phyloP scores from a whole-genome alignment of 192 early-diverging fungal species.

The Dissophora globulifera region DNA sequence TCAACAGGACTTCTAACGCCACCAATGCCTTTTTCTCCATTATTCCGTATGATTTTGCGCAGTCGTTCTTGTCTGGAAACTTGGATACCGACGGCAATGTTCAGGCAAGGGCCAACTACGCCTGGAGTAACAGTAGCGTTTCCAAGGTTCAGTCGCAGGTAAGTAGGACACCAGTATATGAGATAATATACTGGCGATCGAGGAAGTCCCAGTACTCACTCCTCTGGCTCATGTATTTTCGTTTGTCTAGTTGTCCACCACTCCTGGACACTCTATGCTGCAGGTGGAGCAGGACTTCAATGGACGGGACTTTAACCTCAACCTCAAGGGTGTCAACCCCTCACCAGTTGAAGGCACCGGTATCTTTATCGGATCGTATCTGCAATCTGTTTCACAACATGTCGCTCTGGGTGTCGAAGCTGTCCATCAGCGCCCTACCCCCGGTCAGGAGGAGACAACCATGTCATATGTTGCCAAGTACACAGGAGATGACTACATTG shows the following conservation, averaged over 20 bases:
- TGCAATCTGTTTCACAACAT: conserved; percentile 90
- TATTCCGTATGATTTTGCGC: neutral
- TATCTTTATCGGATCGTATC: conserved; percentile 86
- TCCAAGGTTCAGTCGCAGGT: conserved; percentile 73
- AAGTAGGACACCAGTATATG: conserved; percentile 4
- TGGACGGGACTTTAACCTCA: conserved; percentile 90
- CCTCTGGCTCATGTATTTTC: neutral
- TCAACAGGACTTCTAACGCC: no score
- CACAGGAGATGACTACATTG: conserved; percentile 73
- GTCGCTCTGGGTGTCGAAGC: conserved; percentile 89
- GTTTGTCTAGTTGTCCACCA: conserved; percentile 65
- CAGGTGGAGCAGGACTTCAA: conserved; percentile 93
- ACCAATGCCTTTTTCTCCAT: neutral
- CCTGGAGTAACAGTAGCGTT: conserved; percentile 76
- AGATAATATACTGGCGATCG: no score
- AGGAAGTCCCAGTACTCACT: no score
- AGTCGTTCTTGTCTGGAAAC: conserved; percentile 92
- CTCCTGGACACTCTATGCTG: conserved; percentile 88
- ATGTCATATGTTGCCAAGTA: conserved; percentile 80
- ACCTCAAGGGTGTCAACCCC: conserved; percentile 95
- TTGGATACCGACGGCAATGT: conserved; percentile 93
- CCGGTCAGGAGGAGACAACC: conserved; percentile 82
- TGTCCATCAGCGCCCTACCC: conserved; percentile 83
- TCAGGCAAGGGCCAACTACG: conserved; percentile 83
- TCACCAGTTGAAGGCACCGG: conserved; percentile 92